Evolutionary conservation across 306 rosid species (phyloP).

Genomic region (Vigna trinervia): DNA sequence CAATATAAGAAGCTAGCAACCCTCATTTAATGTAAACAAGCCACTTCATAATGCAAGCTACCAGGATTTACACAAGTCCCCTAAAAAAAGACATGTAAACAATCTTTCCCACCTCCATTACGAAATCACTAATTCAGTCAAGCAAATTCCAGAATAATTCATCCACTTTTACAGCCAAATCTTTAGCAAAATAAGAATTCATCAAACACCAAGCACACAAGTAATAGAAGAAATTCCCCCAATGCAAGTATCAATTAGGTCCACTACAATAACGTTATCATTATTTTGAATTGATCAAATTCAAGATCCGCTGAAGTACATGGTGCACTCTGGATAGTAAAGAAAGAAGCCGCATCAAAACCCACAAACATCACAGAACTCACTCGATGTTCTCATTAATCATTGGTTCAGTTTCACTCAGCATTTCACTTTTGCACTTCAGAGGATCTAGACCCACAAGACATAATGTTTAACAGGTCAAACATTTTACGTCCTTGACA

Average conservation of each 20-base stretch:
- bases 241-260: neutral
- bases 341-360: neutral
- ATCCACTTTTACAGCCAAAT: neutral
- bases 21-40: slow-evolving; percentile 1
- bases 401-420: neutral
- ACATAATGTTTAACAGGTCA: slow-evolving; percentile 29
- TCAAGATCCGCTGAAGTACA: slow-evolving; percentile 11
- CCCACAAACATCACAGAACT: neutral
- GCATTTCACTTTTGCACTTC: neutral
- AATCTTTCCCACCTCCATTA: neutral
- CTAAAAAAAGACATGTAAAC: slow-evolving; percentile 17
- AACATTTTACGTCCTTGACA: slow-evolving; percentile 24
- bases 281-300: neutral
- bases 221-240: neutral
- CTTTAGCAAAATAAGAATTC: neutral
- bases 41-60: slow-evolving; percentile 39
- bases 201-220: neutral
- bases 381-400: slow-evolving; percentile 5
- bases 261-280: neutral
- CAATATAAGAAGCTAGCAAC: neutral
- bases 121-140: slow-evolving; percentile 28
- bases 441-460: slow-evolving; percentile 24
- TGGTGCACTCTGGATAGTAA: neutral
- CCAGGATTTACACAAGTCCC: slow-evolving; percentile 9
- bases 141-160: slow-evolving; percentile 13